Conservation (phyloP, 768 basidiomycete genomes). For the Tubosaeta sp. region DNA sequence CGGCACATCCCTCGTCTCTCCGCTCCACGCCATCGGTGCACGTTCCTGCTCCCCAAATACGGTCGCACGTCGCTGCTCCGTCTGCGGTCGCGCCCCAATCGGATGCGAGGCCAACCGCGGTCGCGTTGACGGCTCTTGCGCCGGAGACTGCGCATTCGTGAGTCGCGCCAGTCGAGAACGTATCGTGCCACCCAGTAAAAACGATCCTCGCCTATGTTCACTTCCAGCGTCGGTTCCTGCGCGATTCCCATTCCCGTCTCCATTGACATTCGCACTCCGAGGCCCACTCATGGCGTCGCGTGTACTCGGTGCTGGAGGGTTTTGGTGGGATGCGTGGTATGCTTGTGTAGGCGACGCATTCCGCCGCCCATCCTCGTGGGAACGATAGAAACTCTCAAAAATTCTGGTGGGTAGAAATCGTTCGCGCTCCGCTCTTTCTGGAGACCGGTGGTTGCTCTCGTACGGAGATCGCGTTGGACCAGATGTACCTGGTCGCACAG, state of each 20-base stretch:
- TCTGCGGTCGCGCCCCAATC: conserved; percentile 23
- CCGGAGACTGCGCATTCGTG: conserved; percentile 15
- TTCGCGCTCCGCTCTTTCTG: conserved; percentile 24
- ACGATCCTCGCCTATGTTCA: conserved; percentile 17
- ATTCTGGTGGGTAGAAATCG: conserved; percentile 21
- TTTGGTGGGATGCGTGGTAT: conserved; percentile 9
- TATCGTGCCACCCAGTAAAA: conserved; percentile 22
- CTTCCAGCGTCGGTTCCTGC: conserved; percentile 4
- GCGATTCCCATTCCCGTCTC: conserved; percentile 11
- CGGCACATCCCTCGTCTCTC: conserved; percentile 15
- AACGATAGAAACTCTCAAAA: conserved; percentile 21
- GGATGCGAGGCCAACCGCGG: conserved; percentile 25
- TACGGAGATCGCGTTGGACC: conserved; percentile 10
- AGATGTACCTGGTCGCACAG: conserved; percentile 7
- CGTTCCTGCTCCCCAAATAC: conserved; percentile 7
- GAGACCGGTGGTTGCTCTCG: conserved; percentile 10
- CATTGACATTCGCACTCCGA: conserved; percentile 6
- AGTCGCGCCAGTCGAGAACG: conserved; percentile 27
- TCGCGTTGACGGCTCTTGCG: conserved; percentile 9
- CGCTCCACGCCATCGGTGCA: conserved; percentile 7
- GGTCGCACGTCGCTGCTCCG: conserved; percentile 6
- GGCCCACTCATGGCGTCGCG: conserved; percentile 8
- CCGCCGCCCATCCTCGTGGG: conserved; percentile 22
- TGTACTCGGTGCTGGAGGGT: background rate
- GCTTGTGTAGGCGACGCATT: conserved; percentile 9